Conservation (phyloP, 345 rosid genomes). For the Bruguiera parviflora region DNA sequence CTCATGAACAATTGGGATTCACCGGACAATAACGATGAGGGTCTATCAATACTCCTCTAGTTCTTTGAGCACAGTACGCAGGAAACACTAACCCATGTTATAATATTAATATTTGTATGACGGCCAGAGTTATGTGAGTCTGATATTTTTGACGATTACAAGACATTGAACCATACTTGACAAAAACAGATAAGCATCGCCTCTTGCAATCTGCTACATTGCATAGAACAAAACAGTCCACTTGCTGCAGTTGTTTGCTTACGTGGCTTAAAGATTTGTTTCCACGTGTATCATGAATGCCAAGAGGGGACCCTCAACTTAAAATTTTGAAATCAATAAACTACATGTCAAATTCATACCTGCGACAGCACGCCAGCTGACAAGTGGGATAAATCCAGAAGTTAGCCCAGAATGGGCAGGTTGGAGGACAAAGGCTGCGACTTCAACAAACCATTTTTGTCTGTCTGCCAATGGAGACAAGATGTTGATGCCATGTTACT, state of each 20-base stretch:
- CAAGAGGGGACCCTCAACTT: background rate
- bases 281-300: background rate
- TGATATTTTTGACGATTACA: background rate
- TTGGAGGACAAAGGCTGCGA: background rate
- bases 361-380: background rate
- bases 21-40: background rate
- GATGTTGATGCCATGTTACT: background rate
- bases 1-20: background rate
- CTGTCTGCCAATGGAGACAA: background rate
- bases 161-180: background rate
- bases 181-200: slow-evolving; percentile 4
- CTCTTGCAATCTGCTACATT: slow-evolving; percentile 19
- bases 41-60: background rate
- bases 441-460: background rate
- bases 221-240: slow-evolving; percentile 20
- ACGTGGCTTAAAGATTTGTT: slow-evolving; percentile 17
- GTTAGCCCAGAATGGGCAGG: background rate
- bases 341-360: background rate
- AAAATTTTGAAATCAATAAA: background rate
- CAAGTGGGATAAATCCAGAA: background rate
- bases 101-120: background rate
- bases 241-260: slow-evolving; percentile 1
- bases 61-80: background rate
- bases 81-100: background rate
- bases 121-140: background rate